Evolutionary conservation across 768 basidiomycete genomes (phyloP), one percentile per base, ranked within the genome.

Genomic region (Xerocomus brunneocitrinus): DNA sequence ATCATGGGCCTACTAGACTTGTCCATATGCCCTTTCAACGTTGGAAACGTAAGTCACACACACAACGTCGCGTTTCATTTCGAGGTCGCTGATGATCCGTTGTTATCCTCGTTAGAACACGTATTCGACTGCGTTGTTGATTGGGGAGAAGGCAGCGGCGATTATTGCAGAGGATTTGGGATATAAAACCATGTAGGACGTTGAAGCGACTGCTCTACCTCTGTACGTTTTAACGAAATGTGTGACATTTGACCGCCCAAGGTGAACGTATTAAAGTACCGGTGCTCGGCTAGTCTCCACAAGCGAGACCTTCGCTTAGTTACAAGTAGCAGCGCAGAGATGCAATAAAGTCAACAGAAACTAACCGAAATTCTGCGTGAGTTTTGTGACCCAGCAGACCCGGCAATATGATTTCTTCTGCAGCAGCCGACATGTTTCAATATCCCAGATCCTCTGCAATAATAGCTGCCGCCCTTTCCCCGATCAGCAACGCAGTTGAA

Each of bases 1-100:
- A 53, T 9, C 1, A 2, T 9, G 5, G 7, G n/a, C n/a, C 16
- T 3, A 57, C 10, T 42, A 59, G 75, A 77, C 50, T 7, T 77
- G 30, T 76, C 77, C 1, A 71, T 76, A 42, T 62, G 57, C 14
- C 62, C 63, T 4, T 27, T 55, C 10, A 65, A 59, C 2, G 62
- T 65, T 6, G 62, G 62, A 53, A 65, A 59, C 16, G 63, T 64
- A 50, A 19, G 62, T 53, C 31, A 7, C 2, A 5, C 4, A 8
- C 12, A 1, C 36, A 38, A 3, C 5, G 8, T n/a, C 14, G 31
- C 34, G 31, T 12, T 7, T n/a, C 4, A 31, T 31, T 5, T 13
- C 30, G 16, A 19, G n/a, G 7, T 32, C 3, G 27, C 34, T 19
- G 8, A 31, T 39, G 3, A 24, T 6, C 36, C 25, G 5, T 6